Base-by-base conservation (phyloP, 208 protist species). In the Leishmania guyanensis region DNA sequence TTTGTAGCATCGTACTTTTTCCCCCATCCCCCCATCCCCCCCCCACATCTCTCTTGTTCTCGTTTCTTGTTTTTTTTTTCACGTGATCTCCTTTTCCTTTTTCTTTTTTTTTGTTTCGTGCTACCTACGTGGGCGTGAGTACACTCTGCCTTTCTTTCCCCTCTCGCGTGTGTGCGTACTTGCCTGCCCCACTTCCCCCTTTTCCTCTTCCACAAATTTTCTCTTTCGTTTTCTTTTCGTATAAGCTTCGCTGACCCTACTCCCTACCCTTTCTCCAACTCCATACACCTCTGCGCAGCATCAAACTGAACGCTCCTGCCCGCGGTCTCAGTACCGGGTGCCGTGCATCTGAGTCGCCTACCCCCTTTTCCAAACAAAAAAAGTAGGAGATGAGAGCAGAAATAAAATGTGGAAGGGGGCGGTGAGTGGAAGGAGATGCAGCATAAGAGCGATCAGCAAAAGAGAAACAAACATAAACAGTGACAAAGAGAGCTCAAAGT, bases 181-280 rank as follows among this genome's bases (percentile, higher is more conserved):
- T 8, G 51, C 12, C 12, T 16, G 51, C 51, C 51, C 51, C 51
- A 54, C 9, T 8, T 8, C 51, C 14, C 4, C 0, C 14, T 16
- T 73, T 53, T 73, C 33, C 17, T 51, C 68, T 20, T 39, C 68
- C 12, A 20, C 68, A 73, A 5, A 65, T 36, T 65, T 39, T 39
- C 60, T 65, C n/a, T 65, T 36, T 50, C 36, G 66, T 73, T 73
- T 80, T 60, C 68, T 39, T 82, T 82, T 50, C 9, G 10, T 80
- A 17, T 73, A 12, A 50, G 9, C 43, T 48, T 56, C 46, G 51
- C 71, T 39, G 43, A 26, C 12, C 3, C 5, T 43, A 70, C 65
- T n/a, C 12, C 16, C 65, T 8, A 5, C 39, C 5, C 65, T 70
- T 16, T 16, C 16, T 0, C 10, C 8, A 39, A 16, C 65, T 3